phyloP scores from a whole-genome alignment of 495 filamentous ascomycete species.

The Podospora bellae-mahoneyi region DNA sequence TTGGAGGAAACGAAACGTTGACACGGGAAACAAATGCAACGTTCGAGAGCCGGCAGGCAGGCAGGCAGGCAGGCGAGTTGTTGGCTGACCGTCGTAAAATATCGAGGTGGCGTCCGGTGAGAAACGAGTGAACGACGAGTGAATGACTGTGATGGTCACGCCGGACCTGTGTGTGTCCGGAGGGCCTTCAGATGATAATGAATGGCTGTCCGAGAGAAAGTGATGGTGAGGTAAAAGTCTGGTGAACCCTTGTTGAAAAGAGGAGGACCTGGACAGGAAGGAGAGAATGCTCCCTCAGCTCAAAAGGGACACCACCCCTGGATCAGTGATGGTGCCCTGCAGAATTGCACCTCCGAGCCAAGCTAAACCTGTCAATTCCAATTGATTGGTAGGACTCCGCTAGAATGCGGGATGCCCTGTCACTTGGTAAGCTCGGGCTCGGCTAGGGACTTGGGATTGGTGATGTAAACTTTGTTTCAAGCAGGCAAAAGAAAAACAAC shows the following conservation, averaged over 20 bases:
- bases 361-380: neutral
- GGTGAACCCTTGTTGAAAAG: neutral
- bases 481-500: neutral
- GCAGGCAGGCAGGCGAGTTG: neutral
- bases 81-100: neutral
- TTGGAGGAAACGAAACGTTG: conserved; percentile 19
- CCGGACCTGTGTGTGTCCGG: neutral
- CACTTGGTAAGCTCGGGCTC: neutral
- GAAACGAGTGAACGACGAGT: neutral
- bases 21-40: conserved; percentile 8
- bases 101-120: neutral
- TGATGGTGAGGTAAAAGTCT: neutral
- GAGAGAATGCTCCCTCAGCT: neutral
- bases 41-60: conserved; percentile 1
- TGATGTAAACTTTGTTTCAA: neutral
- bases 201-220: neutral
- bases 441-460: neutral
- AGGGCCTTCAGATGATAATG: neutral
- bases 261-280: neutral
- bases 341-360: neutral
- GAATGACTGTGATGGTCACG: neutral
- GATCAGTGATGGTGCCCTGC: neutral
- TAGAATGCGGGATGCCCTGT: neutral
- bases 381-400: neutral
- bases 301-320: neutral